Conservation (phyloP, 2,329 filamentous ascomycete genomes). For the Ophiocordyceps camponoti-floridani region DNA sequence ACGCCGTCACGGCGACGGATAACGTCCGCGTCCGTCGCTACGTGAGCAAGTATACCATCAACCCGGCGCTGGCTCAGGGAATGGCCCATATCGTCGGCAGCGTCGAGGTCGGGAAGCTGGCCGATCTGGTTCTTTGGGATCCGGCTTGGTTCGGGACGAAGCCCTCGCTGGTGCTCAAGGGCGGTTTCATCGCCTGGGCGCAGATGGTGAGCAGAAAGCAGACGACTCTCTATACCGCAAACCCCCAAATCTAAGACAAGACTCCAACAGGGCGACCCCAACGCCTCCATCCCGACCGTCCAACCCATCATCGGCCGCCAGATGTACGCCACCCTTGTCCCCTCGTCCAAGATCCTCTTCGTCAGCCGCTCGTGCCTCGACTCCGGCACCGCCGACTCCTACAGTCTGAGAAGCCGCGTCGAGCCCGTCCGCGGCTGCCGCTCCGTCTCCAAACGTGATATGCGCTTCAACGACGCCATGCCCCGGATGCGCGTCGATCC, state of each 20-base stretch:
- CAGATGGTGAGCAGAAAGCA: slow-evolving; percentile 56
- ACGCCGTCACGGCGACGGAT: slow-evolving; percentile 53
- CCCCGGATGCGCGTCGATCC: slow-evolving; percentile 85
- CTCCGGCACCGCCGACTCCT: slow-evolving; percentile 47
- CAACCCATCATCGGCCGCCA: slow-evolving; percentile 70
- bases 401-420: slow-evolving; percentile 61
- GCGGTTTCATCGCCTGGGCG: slow-evolving; percentile 65
- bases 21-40: slow-evolving; percentile 90
- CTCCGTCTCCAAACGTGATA: slow-evolving; percentile 61
- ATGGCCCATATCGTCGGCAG: slow-evolving; percentile 78
- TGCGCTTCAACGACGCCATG: slow-evolving; percentile 74
- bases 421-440: slow-evolving; percentile 66
- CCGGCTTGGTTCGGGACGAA: slow-evolving; percentile 77
- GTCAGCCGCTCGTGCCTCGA: slow-evolving; percentile 58
- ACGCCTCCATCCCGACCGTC: slow-evolving; percentile 73
- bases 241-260: too few relatives aligned
- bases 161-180: slow-evolving; percentile 67
- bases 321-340: slow-evolving; percentile 68
- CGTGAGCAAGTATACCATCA: slow-evolving; percentile 90
- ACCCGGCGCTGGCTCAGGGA: slow-evolving; percentile 79
- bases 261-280: slow-evolving; percentile 66
- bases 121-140: slow-evolving; percentile 78
- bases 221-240: too few relatives aligned
- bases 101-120: slow-evolving; percentile 75
- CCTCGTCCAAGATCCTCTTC: slow-evolving; percentile 59